Evolutionary conservation across 192 early-diverging fungal species (phyloP).

Genomic region (Mortierella hygrophila): DNA sequence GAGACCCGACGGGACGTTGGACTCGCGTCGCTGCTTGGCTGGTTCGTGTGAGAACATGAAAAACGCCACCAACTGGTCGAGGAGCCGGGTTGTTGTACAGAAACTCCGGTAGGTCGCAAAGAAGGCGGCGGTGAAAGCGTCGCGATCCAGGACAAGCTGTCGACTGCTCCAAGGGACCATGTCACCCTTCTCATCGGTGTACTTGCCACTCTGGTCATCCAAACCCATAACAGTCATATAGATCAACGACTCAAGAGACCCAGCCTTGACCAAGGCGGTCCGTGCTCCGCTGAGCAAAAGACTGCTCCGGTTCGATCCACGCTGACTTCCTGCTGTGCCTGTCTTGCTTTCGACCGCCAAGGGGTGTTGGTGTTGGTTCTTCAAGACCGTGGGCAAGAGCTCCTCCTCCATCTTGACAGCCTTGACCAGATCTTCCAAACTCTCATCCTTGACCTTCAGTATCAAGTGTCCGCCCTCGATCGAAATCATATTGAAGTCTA

Average conservation of each 20-base stretch:
- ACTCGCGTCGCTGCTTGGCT: neutral
- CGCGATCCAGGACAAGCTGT: constrained; percentile 54
- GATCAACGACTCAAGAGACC: constrained; percentile 67
- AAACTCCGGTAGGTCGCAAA: constrained; percentile 78
- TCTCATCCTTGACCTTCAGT: constrained; percentile 64
- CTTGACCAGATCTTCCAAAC: constrained; percentile 46
- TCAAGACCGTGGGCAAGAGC: neutral
- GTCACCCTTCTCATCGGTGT: constrained; percentile 63
- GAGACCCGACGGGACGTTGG: constrained; percentile 33
- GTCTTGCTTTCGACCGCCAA: neutral
- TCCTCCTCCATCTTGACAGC: constrained; percentile 19
- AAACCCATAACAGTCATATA: constrained; percentile 73
- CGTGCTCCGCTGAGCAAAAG: constrained; percentile 39
- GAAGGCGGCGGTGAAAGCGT: constrained; percentile 64
- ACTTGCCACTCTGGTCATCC: constrained; percentile 48
- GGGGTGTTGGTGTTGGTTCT: neutral
- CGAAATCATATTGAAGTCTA: constrained; percentile 44
- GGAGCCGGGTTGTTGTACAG: constrained; percentile 55
- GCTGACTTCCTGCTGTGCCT: neutral
- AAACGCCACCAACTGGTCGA: constrained; percentile 56
- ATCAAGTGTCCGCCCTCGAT: constrained; percentile 49
- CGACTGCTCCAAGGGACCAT: constrained; percentile 28
- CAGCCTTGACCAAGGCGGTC: constrained; percentile 73
- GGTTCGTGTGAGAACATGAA: constrained; percentile 53
- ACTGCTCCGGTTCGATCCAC: constrained; percentile 25